phyloP scores from a whole-genome alignment of 305 asterid species.

The Euphrasia arctica region DNA sequence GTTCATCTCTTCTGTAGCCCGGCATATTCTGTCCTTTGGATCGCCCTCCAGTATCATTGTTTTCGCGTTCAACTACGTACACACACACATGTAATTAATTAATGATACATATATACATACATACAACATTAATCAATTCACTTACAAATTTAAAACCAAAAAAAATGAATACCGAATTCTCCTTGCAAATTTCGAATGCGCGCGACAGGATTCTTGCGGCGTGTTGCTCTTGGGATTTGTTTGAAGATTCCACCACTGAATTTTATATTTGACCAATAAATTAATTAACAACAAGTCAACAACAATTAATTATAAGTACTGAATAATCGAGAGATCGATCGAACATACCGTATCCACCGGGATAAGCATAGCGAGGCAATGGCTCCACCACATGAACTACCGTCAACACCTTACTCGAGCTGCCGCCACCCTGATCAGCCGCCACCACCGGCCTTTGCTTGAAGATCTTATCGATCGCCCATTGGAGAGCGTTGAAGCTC shows the following conservation, averaged over 20 bases:
- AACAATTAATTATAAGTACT: no score
- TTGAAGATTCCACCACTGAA: constrained; percentile 47
- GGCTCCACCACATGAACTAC: constrained; percentile 54
- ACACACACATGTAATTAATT: no score
- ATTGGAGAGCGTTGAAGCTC: constrained; percentile 61
- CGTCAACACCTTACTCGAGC: constrained; percentile 33
- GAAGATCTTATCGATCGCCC: constrained; percentile 49
- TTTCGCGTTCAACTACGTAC: constrained; percentile 44
- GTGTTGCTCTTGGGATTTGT: constrained; percentile 47
- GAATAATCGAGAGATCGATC: no score
- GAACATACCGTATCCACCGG: constrained; percentile 52
- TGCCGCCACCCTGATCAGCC: neutral
- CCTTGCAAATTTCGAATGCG: constrained; percentile 57
- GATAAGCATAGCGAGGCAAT: constrained; percentile 51
- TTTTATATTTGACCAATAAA: neutral
- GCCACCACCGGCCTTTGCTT: constrained; percentile 12
- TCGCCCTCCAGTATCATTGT: constrained; percentile 61
- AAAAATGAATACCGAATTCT: constrained; percentile 35
- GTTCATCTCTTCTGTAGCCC: constrained; percentile 49
- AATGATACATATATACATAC: neutral
- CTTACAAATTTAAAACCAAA: no score
- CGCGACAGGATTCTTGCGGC: constrained; percentile 51
- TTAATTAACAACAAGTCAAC: no score
- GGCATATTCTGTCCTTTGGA: constrained; percentile 63
- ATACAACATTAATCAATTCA: neutral